Evolutionary conservation across 495 filamentous ascomycete species (phyloP).

Genomic region (Hypomontagnella submonticulosa): DNA sequence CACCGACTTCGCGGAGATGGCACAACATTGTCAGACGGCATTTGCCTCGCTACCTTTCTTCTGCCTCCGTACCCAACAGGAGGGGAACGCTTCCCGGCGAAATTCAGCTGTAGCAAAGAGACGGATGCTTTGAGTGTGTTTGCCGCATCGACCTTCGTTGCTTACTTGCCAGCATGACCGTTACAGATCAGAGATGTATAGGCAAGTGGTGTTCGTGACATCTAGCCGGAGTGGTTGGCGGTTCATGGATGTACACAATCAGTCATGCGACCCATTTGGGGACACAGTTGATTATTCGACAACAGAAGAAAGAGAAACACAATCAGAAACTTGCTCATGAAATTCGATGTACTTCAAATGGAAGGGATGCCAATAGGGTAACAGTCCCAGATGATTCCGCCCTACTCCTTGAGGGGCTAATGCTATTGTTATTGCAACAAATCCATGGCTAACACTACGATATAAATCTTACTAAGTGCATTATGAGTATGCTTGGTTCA

Average conservation of each 20-base stretch:
- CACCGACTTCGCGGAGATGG: slow-evolving; percentile 35
- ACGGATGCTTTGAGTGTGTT: slow-evolving; percentile 6
- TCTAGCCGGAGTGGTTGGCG: slow-evolving; percentile 10
- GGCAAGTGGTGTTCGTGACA: slow-evolving; percentile 14
- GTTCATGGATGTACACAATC: slow-evolving; percentile 12
- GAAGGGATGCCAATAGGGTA: slow-evolving; percentile 23
- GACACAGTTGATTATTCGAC: slow-evolving; percentile 21
- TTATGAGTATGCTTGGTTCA: slow-evolving; percentile 1
- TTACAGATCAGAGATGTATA: slow-evolving; percentile 22
- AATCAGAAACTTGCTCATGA: slow-evolving; percentile 24
- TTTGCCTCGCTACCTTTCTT: slow-evolving; percentile 28
- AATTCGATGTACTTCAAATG: slow-evolving; percentile 27
- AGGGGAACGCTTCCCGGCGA: slow-evolving; percentile 18
- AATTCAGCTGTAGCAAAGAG: slow-evolving; percentile 21
- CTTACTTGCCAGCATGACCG: slow-evolving; percentile 26
- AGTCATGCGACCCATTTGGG: slow-evolving; percentile 11
- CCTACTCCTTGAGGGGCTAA: slow-evolving; percentile 8
- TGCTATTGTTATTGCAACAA: slow-evolving; percentile 16
- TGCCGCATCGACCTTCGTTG: slow-evolving; percentile 22
- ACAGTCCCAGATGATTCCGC: slow-evolving; percentile 9
- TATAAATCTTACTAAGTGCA: too few species aligned
- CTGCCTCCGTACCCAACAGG: slow-evolving; percentile 22
- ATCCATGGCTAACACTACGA: too few species aligned
- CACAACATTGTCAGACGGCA: slow-evolving; percentile 21
- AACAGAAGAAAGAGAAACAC: slow-evolving; percentile 24